These are phyloP conservation scores for Clarireedia monteithiana DNA, from an alignment of 2,329 filamentous ascomycete genomes.

Conservation along the genomic window DNA sequence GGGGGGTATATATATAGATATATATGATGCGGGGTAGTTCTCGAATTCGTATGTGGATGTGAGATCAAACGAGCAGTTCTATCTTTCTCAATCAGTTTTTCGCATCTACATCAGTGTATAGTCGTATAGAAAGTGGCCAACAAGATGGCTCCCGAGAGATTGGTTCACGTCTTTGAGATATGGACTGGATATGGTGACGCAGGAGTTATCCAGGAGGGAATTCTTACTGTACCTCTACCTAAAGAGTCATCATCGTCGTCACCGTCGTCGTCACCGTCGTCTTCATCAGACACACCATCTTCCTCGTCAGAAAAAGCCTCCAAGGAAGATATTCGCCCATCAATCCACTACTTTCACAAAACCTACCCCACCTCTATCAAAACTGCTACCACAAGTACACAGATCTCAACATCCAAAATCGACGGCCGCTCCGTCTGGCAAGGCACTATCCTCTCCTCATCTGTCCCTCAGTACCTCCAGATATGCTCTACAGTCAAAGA, in stretches of 20 bases:
- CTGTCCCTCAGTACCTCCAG: not conserved
- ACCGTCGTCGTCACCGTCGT: not conserved
- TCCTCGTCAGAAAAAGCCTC: not conserved
- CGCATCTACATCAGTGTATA: too few relatives aligned
- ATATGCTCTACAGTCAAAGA: not conserved
- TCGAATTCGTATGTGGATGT: too few relatives aligned
- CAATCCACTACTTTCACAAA: not conserved
- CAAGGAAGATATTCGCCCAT: not conserved
- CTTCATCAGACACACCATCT: not conserved
- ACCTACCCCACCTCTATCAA: not conserved
- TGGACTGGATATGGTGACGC: not conserved
- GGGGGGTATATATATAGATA: too few relatives aligned
- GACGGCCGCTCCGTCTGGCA: not conserved
- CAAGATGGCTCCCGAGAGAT: not conserved
- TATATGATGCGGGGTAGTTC: too few relatives aligned
- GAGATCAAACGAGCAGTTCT: too few relatives aligned
- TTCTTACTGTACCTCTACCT: not conserved
- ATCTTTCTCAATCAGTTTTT: too few relatives aligned
- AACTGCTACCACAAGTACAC: too few relatives aligned
- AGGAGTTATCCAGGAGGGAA: not conserved
- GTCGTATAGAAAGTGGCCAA: too few relatives aligned
- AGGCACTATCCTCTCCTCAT: not conserved
- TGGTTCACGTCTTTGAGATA: not conserved
- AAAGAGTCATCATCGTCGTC: too few relatives aligned
- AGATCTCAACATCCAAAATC: not conserved